These are phyloP conservation scores for Entomortierella lignicola DNA, from an alignment of 192 early-diverging fungal species.

Conservation along the genomic window DNA sequence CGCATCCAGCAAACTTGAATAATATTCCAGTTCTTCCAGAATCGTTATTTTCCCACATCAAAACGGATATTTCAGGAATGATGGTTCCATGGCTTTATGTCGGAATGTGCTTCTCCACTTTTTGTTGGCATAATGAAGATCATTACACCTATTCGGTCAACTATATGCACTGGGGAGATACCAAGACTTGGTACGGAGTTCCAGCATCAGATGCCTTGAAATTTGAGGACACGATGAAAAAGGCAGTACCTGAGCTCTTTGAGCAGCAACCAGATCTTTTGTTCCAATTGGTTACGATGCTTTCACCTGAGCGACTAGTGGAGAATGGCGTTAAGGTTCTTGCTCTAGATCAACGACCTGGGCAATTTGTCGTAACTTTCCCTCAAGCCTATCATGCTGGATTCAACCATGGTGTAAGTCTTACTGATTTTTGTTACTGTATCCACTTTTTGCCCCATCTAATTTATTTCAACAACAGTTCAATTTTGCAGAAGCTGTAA, in stretches of 20 bases:
- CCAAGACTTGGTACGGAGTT: conserved; percentile 98
- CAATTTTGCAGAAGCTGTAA: conserved; percentile 97
- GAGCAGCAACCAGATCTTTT: conserved; percentile 91
- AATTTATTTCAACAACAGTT: conserved; percentile 58
- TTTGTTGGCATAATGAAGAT: conserved; percentile 99
- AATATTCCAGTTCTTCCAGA: conserved; percentile 85
- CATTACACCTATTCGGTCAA: conserved; percentile 98
- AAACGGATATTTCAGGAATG: conserved; percentile 94
- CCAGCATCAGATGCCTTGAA: conserved; percentile 80
- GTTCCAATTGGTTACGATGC: conserved; percentile 92
- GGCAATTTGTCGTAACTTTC: conserved; percentile 95
- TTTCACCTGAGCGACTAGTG: conserved; percentile 80
- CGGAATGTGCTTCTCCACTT: conserved; percentile 95
- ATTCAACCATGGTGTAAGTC: conserved; percentile 92
- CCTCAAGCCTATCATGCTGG: conserved; percentile 95
- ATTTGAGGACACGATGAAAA: conserved; percentile 88
- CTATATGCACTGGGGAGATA: conserved; percentile 96
- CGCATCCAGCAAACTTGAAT: conserved; percentile 89
- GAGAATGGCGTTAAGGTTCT: conserved; percentile 78
- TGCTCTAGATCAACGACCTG: conserved; percentile 89
- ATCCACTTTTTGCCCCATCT: not conserved
- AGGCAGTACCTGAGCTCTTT: conserved; percentile 88
- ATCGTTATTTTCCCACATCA: conserved; percentile 89
- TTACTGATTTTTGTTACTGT: too few species aligned
- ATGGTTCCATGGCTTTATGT: conserved; percentile 98